These are phyloP conservation scores for Suillus americanus DNA, from an alignment of 768 basidiomycete species.

Conservation along the genomic window DNA sequence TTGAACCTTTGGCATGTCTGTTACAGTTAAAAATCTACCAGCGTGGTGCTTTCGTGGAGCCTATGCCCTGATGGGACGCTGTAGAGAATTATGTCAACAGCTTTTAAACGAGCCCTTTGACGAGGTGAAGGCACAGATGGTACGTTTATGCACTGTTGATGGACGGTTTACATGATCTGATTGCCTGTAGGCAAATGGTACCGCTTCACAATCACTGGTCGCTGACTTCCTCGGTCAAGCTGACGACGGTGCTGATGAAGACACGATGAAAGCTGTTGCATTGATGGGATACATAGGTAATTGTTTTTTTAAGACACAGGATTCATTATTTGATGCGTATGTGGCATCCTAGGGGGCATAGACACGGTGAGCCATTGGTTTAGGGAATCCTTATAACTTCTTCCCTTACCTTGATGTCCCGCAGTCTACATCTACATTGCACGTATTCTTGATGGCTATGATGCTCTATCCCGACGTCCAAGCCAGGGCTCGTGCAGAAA, in stretches of 20 bases:
- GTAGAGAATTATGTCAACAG: background rate
- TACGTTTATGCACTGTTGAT: background rate
- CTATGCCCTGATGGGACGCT: background rate
- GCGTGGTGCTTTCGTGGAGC: background rate
- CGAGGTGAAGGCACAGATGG: background rate
- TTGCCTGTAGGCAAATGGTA: background rate
- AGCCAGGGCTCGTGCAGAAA: conserved; percentile 23
- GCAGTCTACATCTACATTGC: conserved; percentile 19
- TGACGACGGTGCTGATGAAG: background rate
- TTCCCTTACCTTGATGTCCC: conserved; percentile 21
- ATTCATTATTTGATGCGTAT: background rate
- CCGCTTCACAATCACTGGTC: background rate
- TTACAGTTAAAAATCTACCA: background rate
- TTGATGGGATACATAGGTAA: background rate
- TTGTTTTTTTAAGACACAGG: too few species aligned
- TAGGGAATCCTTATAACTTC: conserved; percentile 20
- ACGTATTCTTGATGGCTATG: conserved; percentile 29
- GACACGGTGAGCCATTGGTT: background rate
- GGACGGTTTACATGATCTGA: too few species aligned
- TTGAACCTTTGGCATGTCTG: background rate
- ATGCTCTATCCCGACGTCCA: conserved; percentile 29
- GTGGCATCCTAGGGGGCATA: background rate
- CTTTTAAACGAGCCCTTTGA: background rate
- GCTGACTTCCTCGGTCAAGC: background rate
- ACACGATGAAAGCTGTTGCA: background rate